Conservation (phyloP, 441 rosid genomes). For the Erysimum cheiri region DNA sequence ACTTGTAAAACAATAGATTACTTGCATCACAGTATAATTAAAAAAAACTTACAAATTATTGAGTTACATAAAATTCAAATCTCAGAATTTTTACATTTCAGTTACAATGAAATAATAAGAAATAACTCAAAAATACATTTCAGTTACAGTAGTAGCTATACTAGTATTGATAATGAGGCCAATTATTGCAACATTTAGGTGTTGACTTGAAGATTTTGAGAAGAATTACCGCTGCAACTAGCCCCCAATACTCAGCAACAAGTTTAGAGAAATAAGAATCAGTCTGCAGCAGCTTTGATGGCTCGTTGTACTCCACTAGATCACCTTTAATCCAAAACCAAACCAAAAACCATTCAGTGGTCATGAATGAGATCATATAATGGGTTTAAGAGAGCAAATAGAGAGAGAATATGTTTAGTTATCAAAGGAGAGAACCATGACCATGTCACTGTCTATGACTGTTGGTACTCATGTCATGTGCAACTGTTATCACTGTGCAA, state of each 20-base stretch:
- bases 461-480: conserved; percentile 92
- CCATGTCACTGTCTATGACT: conserved; percentile 88
- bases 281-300: conserved; percentile 70
- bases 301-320: conserved; percentile 72
- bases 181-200: neutral
- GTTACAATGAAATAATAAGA: too few species aligned
- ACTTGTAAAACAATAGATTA: too few species aligned
- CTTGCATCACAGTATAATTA: too few species aligned
- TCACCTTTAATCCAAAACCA: conserved; percentile 57
- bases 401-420: conserved; percentile 18
- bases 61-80: too few species aligned
- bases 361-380: neutral
- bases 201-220: conserved; percentile 30
- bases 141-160: too few species aligned
- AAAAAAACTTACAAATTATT: too few species aligned
- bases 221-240: conserved; percentile 62
- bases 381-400: neutral
- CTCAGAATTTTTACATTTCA: too few species aligned
- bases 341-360: neutral
- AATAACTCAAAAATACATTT: too few species aligned
- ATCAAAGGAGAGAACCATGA: conserved; percentile 89
- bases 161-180: too few species aligned
- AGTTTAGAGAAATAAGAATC: conserved; percentile 83
- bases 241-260: conserved; percentile 93
- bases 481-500: conserved; percentile 81